A percentile compares a stretch with the other conserved stretches of the same genome.
phyloP scores from a whole-genome alignment of 2,329 filamentous ascomycete species.

The Malbranchea zuffiana region DNA sequence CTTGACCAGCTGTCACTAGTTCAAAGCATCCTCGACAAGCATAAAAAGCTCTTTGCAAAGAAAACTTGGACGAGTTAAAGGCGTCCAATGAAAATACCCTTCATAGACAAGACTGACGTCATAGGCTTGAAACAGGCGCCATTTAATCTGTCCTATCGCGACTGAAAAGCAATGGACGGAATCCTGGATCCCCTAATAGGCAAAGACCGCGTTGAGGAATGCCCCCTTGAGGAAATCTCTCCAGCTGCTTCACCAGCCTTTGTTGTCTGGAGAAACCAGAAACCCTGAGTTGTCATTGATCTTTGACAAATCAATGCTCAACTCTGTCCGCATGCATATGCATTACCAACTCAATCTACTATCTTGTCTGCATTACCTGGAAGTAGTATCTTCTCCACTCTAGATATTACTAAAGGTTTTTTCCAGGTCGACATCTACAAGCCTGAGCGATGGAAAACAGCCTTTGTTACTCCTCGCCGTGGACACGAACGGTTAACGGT shows the following conservation, averaged over 20 bases:
- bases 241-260: background rate
- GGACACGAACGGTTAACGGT: background rate
- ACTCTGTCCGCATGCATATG: background rate
- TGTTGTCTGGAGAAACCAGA: slow-evolving; percentile 1
- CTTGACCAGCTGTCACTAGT: too few relatives aligned
- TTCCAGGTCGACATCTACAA: slow-evolving; percentile 1
- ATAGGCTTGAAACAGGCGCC: background rate
- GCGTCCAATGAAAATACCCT: too few relatives aligned
- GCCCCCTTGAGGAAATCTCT: background rate
- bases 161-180: background rate
- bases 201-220: background rate
- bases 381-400: slow-evolving; percentile 1
- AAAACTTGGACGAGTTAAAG: too few relatives aligned
- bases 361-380: background rate
- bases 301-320: background rate
- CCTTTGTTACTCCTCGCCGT: background rate
- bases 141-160: background rate
- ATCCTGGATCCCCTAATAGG: background rate
- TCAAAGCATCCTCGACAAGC: too few relatives aligned
- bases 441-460: slow-evolving; percentile 5
- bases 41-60: too few relatives aligned
- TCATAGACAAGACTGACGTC: too few relatives aligned
- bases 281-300: background rate
- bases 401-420: slow-evolving; percentile 4
- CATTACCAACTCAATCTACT: background rate